Evolutionary conservation across 1,139 yeast genomes (phyloP), one percentile per base, ranked within the genome.

Genomic region (Williopsis jadinii): DNA sequence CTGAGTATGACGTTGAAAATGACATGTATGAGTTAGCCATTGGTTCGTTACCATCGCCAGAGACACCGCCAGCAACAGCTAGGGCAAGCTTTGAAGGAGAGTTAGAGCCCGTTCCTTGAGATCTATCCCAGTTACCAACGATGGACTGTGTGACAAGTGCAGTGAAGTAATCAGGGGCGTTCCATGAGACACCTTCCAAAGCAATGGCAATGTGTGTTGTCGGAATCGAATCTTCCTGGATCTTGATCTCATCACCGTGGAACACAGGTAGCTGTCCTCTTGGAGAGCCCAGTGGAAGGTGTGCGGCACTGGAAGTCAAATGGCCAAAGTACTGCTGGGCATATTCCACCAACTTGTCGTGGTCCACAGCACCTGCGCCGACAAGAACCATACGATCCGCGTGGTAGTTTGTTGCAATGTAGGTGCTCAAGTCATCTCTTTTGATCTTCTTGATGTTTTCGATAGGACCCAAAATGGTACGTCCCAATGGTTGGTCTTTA

Each of bases 131-230:
- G 57, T 90, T 86, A 35, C 98, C 98, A 38, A 92, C 83, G 47
- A 92, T 84, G 12, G 97, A 97, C 66, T 92, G 97, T 6, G 97
- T 95, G 1, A 92, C 95, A 19, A 95, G 73, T 2, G 96, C 97
- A 28, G 95, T 84, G 68, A 88, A 90, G 66, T 90, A 92, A 62
- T 92, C 97, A 9, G 95, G 90, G 5, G 95, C 87, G 30, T 86
- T 83, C 99, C 99, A 92, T 37, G 95, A 83, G 27, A 90, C 97
- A 54, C 99, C 97, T 67, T 92, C 98, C n/a, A 92, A 83, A 11
- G 97, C 95, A 47, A 92, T 67, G 8, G 97, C 98, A 43, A 88
- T 79, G 64, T 92, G 95, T 2, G 97, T 90, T 9, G 81, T 81
- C 26, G 97, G 96, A 59, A 92, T 67, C 1, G 94, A 70, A 50